Percentiles rank a stretch among this genome's conserved stretches.
These are phyloP conservation scores for Nemania serpens DNA, from an alignment of 2,329 filamentous ascomycete species.

Conservation along the genomic window DNA sequence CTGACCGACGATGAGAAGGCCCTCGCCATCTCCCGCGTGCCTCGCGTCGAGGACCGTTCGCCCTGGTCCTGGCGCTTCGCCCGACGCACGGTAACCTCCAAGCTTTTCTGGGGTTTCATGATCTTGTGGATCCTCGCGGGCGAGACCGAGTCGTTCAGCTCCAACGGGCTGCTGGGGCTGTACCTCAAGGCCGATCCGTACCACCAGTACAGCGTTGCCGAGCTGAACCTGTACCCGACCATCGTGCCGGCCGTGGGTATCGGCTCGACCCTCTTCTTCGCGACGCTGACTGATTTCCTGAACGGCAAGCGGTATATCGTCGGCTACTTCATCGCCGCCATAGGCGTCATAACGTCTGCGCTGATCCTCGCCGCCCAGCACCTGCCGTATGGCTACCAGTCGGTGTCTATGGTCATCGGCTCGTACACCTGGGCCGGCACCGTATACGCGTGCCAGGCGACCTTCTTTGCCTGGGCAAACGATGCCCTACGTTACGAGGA, in stretches of 20 bases:
- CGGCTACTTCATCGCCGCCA: constrained; percentile 69
- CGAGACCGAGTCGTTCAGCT: constrained; percentile 72
- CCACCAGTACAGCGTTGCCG: constrained; percentile 49
- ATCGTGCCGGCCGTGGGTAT: constrained; percentile 62
- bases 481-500: constrained; percentile 69
- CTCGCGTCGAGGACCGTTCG: constrained; percentile 45
- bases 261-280: constrained; percentile 69
- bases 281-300: constrained; percentile 68
- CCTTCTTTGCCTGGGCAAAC: constrained; percentile 78
- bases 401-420: constrained; percentile 61
- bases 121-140: constrained; percentile 72
- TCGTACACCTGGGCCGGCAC: constrained; percentile 73
- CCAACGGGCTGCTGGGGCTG: constrained; percentile 61
- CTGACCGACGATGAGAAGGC: constrained; percentile 45
- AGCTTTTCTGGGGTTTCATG: constrained; percentile 70
- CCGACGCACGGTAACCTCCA: constrained; percentile 60
- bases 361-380: constrained; percentile 63
- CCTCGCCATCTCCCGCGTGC: constrained; percentile 48
- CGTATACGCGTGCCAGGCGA: constrained; percentile 74
- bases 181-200: constrained; percentile 56
- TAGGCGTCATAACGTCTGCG: constrained; percentile 63
- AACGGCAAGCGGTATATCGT: constrained; percentile 68
- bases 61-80: constrained; percentile 56
- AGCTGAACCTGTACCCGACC: constrained; percentile 62
- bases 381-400: constrained; percentile 44